Evolutionary conservation across 116 monocot genomes (phyloP), one percentile per base, ranked within the genome.

Genomic region (Iris pallida): DNA sequence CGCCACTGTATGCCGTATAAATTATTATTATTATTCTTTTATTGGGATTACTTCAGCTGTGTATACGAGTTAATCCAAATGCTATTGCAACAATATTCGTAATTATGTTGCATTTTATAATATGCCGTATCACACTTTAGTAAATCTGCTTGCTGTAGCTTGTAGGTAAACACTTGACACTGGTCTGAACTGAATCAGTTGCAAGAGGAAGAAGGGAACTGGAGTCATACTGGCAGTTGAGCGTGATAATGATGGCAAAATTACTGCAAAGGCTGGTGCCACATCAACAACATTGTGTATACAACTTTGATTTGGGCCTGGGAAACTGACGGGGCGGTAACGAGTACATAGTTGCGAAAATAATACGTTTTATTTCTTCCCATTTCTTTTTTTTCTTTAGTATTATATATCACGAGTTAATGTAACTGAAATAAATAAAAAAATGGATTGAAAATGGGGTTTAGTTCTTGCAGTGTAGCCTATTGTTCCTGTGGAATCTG

Each of bases 311-410:
- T 60, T 41, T 60, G 60, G 2, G 30, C 30, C 30, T 30, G 30
- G 60, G 14, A 6, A 12, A 41, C 4, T 12, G 60, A 12, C 13
- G 0, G 10, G 15, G 42, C 14, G 60, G 42, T 60, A 2, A 17
- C 61, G 47, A 71, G 52, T 68, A 68, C 60, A 45, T 73, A 73
- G 30, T 48, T 73, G 57, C 65, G 58, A 64, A 44, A 48, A 73
- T 19, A 19, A 65, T 49, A 47, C 30, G 3, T 30, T 41, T 51
- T 16, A 16, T 58, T 49, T 55, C 8, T 48, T 10, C 6, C 0
- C 6, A 48, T 48, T 66, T 43, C 48, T 57, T 40, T 73, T 73
- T 57, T 4, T 17, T 47, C 65, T 45, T 9, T 17, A 7, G 1
- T 30, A 30, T 30, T 30, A 30, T 30, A 30, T 30, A 30, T 30